These are phyloP conservation scores for Colletotrichum trifolii DNA, from an alignment of 2,329 filamentous ascomycete genomes.

Conservation along the genomic window DNA sequence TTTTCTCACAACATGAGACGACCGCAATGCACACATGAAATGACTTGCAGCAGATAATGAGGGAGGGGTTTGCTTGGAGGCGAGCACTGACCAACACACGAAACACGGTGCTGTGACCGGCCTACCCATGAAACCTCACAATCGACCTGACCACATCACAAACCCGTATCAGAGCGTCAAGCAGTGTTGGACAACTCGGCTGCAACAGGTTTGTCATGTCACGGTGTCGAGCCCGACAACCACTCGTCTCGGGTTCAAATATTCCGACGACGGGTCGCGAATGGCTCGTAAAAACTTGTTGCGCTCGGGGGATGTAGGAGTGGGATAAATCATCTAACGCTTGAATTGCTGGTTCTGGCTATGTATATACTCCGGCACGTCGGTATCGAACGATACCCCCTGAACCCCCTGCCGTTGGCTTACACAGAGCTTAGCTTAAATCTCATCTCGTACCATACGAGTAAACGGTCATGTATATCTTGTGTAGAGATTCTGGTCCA, in stretches of 20 bases:
- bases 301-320: not conserved
- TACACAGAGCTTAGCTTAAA: not conserved
- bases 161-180: not conserved
- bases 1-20: conserved; percentile 13
- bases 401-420: not conserved
- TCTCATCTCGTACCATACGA: not conserved
- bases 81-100: conserved; percentile 19
- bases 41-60: not conserved
- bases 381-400: conserved; percentile 2
- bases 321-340: conserved; percentile 11
- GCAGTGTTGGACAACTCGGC: not conserved
- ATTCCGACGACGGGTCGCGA: not conserved
- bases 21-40: not conserved
- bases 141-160: conserved; percentile 14
- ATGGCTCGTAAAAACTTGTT: not conserved
- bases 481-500: no score
- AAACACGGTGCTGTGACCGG: conserved; percentile 29
- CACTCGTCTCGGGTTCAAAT: not conserved
- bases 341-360: conserved; percentile 24
- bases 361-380: conserved; percentile 18
- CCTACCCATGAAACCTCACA: conserved; percentile 29
- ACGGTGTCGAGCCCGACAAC: not conserved
- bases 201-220: not conserved
- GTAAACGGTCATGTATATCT: no score
- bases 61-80: not conserved